phyloP scores from a whole-genome alignment of 306 rosid species.

The Quercus parvula region DNA sequence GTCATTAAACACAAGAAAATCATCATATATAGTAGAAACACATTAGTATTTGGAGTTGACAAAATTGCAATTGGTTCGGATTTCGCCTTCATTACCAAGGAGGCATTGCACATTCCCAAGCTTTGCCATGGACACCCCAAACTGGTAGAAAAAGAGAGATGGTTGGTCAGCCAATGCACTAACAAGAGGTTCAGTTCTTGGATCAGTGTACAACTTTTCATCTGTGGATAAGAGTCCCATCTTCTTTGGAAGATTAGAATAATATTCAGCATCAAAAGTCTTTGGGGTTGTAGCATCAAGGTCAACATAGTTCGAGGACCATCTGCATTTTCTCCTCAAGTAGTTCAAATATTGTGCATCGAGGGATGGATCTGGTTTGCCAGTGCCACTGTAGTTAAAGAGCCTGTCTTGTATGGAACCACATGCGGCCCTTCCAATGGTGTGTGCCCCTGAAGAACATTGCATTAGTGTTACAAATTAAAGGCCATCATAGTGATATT shows the following conservation, averaged over 20 bases:
- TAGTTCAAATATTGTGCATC: constrained; percentile 46
- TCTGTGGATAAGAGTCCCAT: constrained; percentile 70
- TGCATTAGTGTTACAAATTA: not conserved
- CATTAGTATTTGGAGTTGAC: constrained; percentile 44
- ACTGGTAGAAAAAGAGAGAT: constrained; percentile 45
- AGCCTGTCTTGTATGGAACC: constrained; percentile 62
- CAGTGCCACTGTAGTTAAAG: constrained; percentile 54
- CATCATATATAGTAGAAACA: not conserved
- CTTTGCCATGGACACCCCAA: constrained; percentile 74
- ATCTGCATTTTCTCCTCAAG: constrained; percentile 76
- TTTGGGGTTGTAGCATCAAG: constrained; percentile 71
- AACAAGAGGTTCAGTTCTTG: constrained; percentile 60
- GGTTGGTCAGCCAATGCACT: constrained; percentile 37
- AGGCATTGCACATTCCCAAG: constrained; percentile 68
- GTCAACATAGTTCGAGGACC: constrained; percentile 80
- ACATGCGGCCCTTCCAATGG: constrained; percentile 79
- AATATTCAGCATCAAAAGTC: constrained; percentile 53
- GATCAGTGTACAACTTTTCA: constrained; percentile 49
- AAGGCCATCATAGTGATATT: not conserved
- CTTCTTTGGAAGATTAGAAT: constrained; percentile 47
- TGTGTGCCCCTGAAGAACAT: constrained; percentile 66
- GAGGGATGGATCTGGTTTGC: constrained; percentile 55
- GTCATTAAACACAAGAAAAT: not conserved
- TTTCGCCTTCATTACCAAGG: constrained; percentile 60
- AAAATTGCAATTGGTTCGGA: constrained; percentile 69